Base-by-base conservation (phyloP, 441 rosid species). In the Raphanus hybrid region DNA sequence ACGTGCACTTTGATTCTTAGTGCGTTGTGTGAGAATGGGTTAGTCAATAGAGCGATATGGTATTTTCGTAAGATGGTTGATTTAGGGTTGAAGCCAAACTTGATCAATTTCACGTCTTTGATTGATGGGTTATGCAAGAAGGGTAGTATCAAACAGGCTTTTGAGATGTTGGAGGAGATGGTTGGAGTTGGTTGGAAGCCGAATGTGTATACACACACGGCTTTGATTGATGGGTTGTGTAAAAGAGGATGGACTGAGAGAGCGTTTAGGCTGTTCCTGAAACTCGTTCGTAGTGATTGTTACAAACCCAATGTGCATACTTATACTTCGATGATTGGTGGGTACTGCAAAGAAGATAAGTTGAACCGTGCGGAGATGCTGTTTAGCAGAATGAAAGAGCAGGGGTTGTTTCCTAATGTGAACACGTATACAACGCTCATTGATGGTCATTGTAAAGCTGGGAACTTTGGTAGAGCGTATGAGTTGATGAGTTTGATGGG, bases 221-320 rank as follows among this genome's bases (percentile, higher is more conserved):
- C 78, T 41, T 82, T 94, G 71, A 92, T 92, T 71, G 93, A 94
- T 64, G 98, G 98, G 63, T 79, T 94, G 35, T 94, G 99, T 81
- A 92, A 87, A 88, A 91, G 92, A 75, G 92, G 97, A 6, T 92
- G 97, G 99, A 92, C 92, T 3, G 99, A 92, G 69, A 94, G 89
- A 84, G 98, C 96, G 34, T 94, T 92, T 76, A 87, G 98, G 73
- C 75, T 92, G 77, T 94, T 94, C 37, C 80, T 94, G 76, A 94
- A 92, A 87, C 94, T 91, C 12, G 91, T 91, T 68, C 86, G 88
- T 71, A 93, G 97, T 80, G 96, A 92, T 59, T 82, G 34, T 76
- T 88, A 94, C 84, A 91, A 89, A 81, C 97, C 92, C 0, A 94
- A 94, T 82, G 91, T 86, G 59, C 86, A 84, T 82, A 90, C 96